Evolutionary conservation across 2,329 filamentous ascomycete genomes (phyloP), one percentile per base, ranked within the genome.

Genomic region (Fusarium drepaniforme): DNA sequence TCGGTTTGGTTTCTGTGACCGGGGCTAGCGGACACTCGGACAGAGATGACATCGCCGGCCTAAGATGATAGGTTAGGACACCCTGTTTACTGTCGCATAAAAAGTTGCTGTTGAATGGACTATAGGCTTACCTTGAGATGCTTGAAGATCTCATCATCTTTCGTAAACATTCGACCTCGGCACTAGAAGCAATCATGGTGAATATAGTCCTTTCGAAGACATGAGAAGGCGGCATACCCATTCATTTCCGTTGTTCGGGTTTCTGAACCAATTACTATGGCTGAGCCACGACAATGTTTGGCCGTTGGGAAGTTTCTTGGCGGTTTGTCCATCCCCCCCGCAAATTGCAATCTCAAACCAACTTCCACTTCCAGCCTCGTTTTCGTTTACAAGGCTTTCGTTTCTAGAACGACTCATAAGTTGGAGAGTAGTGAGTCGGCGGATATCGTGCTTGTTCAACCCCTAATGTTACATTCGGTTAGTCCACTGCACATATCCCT

Each of bases 241-340:
- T 21, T 15, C 12, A 21, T 57, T 8, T 16, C 4, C 5, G 38
- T 5, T n/a, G 18, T 5, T 7, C 16, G 21, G 3, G 9, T n/a
- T 57, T 15, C 5, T 35, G 13, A 37, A 58, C 53, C 21, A n/a
- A 25, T 37, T 37, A 15, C n/a, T 37, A 16, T 58, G 53, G 21
- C 53, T 58, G 5, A 16, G 18, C 53, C 53, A 58, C 13, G n/a
- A 8, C 53, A 58, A 16, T 13, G 2, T 3, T 18, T 58, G 30
- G n/a, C 53, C 53, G 15, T 58, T 58, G 53, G 28, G 18, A 25
- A 57, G 53, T 13, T 16, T 18, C 49, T 18, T 53, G 28, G 7
- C 28, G 7, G 3, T 28, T 5, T 16, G 1, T 0, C 33, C n/a
- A 25, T 33, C 7, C 1, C 9, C 4, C 9, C 9, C 8, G 5